phyloP scores from a whole-genome alignment of 805 yeast genomes.

The Isabelozyma heimii region DNA sequence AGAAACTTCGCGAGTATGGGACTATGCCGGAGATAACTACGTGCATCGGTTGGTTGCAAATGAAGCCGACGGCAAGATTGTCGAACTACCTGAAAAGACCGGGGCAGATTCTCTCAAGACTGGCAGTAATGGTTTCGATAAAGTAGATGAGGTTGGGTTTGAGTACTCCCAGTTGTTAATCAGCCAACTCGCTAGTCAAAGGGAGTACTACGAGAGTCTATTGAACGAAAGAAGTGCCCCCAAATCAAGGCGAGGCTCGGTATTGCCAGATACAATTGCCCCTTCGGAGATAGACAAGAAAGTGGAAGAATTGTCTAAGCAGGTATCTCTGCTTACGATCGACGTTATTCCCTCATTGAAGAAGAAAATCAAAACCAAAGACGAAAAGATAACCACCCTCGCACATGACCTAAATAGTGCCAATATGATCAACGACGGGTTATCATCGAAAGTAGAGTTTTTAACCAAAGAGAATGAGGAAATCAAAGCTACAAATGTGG shows the following conservation, averaged over 20 bases:
- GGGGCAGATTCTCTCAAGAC: neutral
- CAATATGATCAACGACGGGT: constrained; percentile 35
- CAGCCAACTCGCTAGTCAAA: constrained; percentile 80
- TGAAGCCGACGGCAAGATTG: constrained; percentile 85
- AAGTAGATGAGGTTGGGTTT: constrained; percentile 58
- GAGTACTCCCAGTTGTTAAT: constrained; percentile 80
- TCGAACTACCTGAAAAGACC: constrained; percentile 56
- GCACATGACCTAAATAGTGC: constrained; percentile 30
- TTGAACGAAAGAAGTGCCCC: constrained; percentile 19
- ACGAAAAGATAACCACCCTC: constrained; percentile 24
- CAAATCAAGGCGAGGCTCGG: constrained; percentile 17
- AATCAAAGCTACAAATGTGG: constrained; percentile 37
- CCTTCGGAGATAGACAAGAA: constrained; percentile 24
- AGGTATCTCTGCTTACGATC: constrained; percentile 21
- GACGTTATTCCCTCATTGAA: constrained; percentile 32
- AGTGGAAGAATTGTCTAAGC: constrained; percentile 23
- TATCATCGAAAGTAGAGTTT: constrained; percentile 37
- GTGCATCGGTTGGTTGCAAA: constrained; percentile 84
- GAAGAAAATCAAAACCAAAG: constrained; percentile 26
- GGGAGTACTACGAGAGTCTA: constrained; percentile 71
- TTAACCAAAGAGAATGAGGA: constrained; percentile 21
- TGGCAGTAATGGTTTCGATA: constrained; percentile 15
- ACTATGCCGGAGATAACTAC: constrained; percentile 85
- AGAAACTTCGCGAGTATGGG: constrained; percentile 86
- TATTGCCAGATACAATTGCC: constrained; percentile 5